A percentile compares a stretch with the other conserved stretches of the same genome.
These are phyloP conservation scores for Mycena floridula DNA, from an alignment of 768 basidiomycete genomes.

Conservation along the genomic window DNA sequence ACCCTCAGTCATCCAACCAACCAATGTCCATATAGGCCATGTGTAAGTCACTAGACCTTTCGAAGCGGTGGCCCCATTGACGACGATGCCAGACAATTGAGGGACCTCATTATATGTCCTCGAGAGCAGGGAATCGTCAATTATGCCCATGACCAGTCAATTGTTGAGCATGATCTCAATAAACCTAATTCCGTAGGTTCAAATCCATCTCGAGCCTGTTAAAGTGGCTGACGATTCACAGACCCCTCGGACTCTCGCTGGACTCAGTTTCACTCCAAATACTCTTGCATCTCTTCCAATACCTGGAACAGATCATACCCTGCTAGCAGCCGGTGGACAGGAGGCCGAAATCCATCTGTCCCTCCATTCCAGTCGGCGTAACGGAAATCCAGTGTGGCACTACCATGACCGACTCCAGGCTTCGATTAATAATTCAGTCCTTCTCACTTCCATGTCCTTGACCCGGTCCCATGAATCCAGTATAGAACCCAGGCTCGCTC, in stretches of 20 bases:
- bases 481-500: conserved; percentile 68
- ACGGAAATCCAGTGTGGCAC: conserved; percentile 41
- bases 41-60: conserved; percentile 38
- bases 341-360: conserved; percentile 69
- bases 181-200: conserved; percentile 38
- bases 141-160: conserved; percentile 47
- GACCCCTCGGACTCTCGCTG: conserved; percentile 42
- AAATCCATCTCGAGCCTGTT: conserved; percentile 8
- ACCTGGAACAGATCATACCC: conserved; percentile 42
- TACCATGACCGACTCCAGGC: conserved; percentile 47
- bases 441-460: conserved; percentile 56
- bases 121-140: conserved; percentile 57
- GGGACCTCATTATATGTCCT: conserved; percentile 75
- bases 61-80: too few species aligned
- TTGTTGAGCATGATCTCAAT: conserved; percentile 57
- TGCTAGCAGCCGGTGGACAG: conserved; percentile 76
- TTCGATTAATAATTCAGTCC: conserved; percentile 81
- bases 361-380: conserved; percentile 25
- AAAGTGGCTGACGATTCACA: conserved; percentile 18
- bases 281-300: conserved; percentile 54
- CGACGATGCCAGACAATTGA: conserved; percentile 66
- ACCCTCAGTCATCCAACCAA: conserved; percentile 34
- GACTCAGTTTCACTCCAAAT: conserved; percentile 56
- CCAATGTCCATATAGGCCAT: conserved; percentile 53
- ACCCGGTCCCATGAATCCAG: conserved; percentile 56